A percentile compares a stretch with the other conserved stretches of the same genome.
Evolutionary conservation across 2,329 filamentous ascomycete genomes (phyloP).

Genomic region (Nemania abortiva): DNA sequence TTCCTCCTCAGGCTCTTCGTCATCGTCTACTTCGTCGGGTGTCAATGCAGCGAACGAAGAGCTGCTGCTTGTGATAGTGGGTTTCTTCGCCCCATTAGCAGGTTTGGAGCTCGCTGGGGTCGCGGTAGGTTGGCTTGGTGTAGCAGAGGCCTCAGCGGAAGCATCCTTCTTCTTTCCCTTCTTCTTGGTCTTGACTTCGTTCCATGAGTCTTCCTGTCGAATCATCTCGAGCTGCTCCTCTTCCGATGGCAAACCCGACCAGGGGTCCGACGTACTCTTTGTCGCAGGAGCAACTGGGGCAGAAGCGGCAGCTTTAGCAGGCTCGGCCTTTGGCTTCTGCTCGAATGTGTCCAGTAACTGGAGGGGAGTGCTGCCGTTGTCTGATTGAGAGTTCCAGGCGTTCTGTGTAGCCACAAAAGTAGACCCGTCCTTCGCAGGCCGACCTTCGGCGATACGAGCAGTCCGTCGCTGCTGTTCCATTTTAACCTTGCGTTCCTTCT

Average conservation of each 20-base stretch:
- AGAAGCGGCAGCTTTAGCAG: conserved; percentile 48
- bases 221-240: conserved; percentile 72
- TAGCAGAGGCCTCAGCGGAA: conserved; percentile 51
- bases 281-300: conserved; percentile 50
- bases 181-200: conserved; percentile 65
- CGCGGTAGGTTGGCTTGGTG: conserved; percentile 37
- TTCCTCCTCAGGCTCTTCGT: conserved; percentile 51
- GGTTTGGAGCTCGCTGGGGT: conserved; percentile 41
- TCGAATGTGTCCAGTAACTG: conserved; percentile 72
- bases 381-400: conserved; percentile 56
- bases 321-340: conserved; percentile 53
- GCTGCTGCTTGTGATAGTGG: conserved; percentile 49
- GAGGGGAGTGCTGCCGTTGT: conserved; percentile 55
- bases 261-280: conserved; percentile 54
- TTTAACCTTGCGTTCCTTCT: conserved; percentile 79
- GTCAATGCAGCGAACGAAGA: conserved; percentile 53
- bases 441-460: conserved; percentile 84
- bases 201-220: conserved; percentile 67
- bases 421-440: conserved; percentile 84
- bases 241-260: conserved; percentile 68
- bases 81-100: conserved; percentile 49
- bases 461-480: conserved; percentile 86
- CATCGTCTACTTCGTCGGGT: conserved; percentile 49
- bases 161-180: conserved; percentile 59
- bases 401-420: conserved; percentile 63